Evolutionary conservation across 2,329 filamentous ascomycete genomes (phyloP).

Genomic region (Rasamsonia emersonii): DNA sequence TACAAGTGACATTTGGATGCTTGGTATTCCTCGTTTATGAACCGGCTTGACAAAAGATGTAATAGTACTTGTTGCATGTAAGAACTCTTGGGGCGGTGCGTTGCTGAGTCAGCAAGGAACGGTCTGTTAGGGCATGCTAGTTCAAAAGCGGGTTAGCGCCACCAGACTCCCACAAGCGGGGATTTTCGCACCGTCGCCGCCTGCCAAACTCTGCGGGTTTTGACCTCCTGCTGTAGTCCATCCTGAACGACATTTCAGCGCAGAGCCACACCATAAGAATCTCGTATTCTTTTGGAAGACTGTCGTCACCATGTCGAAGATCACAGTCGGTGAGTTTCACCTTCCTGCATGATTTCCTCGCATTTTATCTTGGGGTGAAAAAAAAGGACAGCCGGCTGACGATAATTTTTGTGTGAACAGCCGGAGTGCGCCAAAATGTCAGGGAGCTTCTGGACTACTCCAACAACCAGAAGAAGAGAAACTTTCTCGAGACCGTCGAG

Average conservation of each 20-base stretch:
- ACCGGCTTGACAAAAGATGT: no score
- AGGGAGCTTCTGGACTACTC: constrained; percentile 92
- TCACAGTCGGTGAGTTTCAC: constrained; percentile 45
- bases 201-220: constrained; percentile 12
- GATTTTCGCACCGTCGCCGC: no score
- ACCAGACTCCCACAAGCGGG: constrained; percentile 31
- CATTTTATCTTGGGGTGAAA: neutral
- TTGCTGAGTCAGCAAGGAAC: no score
- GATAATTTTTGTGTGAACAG: constrained; percentile 33
- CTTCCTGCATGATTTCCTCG: no score
- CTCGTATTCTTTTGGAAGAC: constrained; percentile 71
- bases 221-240: constrained; percentile 17
- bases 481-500: constrained; percentile 87
- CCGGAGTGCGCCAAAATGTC: constrained; percentile 94
- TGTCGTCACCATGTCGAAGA: constrained; percentile 55
- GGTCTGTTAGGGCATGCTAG: constrained; percentile 9
- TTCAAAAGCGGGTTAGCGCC: constrained; percentile 14
- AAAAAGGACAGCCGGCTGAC: constrained; percentile 8
- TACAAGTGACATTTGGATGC: no score
- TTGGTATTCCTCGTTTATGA: no score
- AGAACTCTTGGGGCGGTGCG: no score
- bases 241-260: constrained; percentile 29
- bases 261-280: constrained; percentile 67
- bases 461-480: constrained; percentile 90
- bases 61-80: no score